Percentiles rank a stretch among this genome's conserved stretches.
phyloP scores from a whole-genome alignment of 2,329 filamentous ascomycete species.

The Penicillium sp. region DNA sequence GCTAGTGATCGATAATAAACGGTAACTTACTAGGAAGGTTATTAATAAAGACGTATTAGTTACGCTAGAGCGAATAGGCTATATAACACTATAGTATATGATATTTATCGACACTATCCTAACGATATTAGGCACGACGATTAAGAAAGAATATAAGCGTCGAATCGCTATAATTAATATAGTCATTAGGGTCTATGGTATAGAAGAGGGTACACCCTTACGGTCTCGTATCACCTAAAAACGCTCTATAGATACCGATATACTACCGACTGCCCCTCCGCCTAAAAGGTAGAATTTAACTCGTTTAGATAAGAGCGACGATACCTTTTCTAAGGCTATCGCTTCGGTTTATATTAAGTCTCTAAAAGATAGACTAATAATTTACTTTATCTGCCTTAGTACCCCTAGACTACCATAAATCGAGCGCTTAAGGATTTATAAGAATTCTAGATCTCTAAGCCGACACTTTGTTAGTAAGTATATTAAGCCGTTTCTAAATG shows the following conservation, averaged over 20 bases:
- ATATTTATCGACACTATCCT: constrained; percentile 24
- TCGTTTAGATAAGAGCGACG: constrained; percentile 3
- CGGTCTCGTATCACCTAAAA: constrained; percentile 13
- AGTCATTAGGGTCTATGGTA: constrained; percentile 27
- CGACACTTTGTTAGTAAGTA: constrained; percentile 20
- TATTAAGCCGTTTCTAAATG: constrained; percentile 11
- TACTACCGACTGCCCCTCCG: constrained; percentile 3
- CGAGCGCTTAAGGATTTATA: constrained; percentile 13
- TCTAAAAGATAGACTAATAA: constrained; percentile 15
- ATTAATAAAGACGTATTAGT: constrained; percentile 26
- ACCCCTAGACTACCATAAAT: constrained; percentile 14
- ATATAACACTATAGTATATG: constrained; percentile 24
- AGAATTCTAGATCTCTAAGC: constrained; percentile 22
- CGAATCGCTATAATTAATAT: constrained; percentile 28
- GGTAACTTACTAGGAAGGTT: constrained; percentile 25
- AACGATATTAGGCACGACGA: constrained; percentile 23
- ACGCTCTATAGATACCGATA: constrained; percentile 11
- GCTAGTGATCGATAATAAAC: constrained; percentile 26
- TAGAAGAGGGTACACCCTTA: constrained; percentile 26
- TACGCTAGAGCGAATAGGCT: constrained; percentile 22
- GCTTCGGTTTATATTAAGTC: constrained; percentile 18
- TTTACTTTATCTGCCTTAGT: constrained; percentile 24
- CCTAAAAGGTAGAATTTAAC: constrained; percentile 15
- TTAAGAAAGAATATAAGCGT: constrained; percentile 26
- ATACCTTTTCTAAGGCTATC: constrained; percentile 15